Evolutionary conservation across 768 basidiomycete species (phyloP).

Genomic region (Lactarius deliciosus): DNA sequence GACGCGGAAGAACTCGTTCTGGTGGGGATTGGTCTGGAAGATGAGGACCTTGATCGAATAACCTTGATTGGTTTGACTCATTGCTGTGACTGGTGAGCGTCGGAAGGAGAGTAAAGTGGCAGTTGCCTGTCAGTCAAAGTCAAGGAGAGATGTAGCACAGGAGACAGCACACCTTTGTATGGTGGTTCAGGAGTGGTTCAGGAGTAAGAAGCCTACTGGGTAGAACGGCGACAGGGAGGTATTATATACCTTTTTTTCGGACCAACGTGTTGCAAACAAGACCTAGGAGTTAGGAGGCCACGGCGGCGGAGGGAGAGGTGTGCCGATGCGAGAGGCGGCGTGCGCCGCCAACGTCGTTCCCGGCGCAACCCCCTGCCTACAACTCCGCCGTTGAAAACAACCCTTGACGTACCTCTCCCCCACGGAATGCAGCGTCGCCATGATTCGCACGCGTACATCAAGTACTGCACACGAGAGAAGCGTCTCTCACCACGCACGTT

Average conservation of each 20-base stretch:
- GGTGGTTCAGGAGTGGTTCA: neutral
- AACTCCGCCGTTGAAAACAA: neutral
- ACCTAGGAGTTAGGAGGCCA: neutral
- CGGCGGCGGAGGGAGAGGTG: no score
- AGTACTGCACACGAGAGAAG: no score
- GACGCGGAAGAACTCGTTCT: constrained; percentile 34
- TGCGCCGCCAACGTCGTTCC: neutral
- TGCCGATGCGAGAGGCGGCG: no score
- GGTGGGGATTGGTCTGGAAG: constrained; percentile 27
- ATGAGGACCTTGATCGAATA: constrained; percentile 31
- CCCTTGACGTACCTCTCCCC: no score
- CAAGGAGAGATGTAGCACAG: no score
- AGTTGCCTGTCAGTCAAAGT: no score
- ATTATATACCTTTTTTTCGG: neutral
- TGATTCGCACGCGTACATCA: neutral
- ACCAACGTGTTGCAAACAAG: neutral
- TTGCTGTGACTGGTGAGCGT: neutral
- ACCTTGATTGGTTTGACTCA: neutral
- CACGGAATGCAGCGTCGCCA: neutral
- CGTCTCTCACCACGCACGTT: no score
- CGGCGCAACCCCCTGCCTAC: neutral
- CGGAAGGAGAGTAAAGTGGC: neutral
- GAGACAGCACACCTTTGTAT: neutral
- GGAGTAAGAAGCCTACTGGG: neutral
- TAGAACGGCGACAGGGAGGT: neutral